A percentile compares a stretch with the other conserved stretches of the same genome.
phyloP scores from a whole-genome alignment of 345 rosid species.

The Excoecaria cochinchinensis region DNA sequence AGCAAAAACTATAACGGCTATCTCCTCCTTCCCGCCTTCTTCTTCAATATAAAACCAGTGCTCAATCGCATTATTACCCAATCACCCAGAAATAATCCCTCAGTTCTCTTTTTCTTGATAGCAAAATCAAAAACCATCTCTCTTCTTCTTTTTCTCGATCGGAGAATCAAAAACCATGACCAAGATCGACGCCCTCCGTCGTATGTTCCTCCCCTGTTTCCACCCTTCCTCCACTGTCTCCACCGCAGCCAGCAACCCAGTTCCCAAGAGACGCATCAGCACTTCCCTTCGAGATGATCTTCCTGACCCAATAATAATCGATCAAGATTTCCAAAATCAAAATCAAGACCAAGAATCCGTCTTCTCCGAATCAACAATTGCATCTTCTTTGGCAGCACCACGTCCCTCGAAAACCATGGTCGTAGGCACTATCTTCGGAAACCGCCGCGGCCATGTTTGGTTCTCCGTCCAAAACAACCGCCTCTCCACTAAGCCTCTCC shows the following conservation, averaged over 20 bases:
- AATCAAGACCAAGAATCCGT: conserved; percentile 27
- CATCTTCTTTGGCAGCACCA: conserved; percentile 24
- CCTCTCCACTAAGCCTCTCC: conserved; percentile 63
- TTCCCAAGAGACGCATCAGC: conserved; percentile 66
- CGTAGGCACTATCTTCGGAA: conserved; percentile 74
- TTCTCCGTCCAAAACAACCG: conserved; percentile 81
- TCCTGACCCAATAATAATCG: conserved; percentile 17
- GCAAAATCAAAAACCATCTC: too few species aligned
- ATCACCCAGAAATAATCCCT: not conserved
- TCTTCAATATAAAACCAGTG: not conserved
- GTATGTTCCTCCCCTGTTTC: conserved; percentile 68
- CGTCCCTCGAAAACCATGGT: conserved; percentile 82
- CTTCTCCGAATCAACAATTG: conserved; percentile 27
- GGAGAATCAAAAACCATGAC: conserved; percentile 35
- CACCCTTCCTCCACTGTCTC: conserved; percentile 27
- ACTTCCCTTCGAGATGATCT: conserved; percentile 67
- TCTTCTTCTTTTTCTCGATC: conserved; percentile 8
- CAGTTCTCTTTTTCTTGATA: not conserved
- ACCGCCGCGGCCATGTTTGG: conserved; percentile 83
- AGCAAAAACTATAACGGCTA: conserved; percentile 1
- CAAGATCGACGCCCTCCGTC: conserved; percentile 70
- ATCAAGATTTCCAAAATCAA: conserved; percentile 15
- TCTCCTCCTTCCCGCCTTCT: conserved; percentile 8
- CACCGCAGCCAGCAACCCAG: conserved; percentile 18
- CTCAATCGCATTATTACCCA: not conserved